phyloP scores from a whole-genome alignment of 2,329 filamentous ascomycete genomes.

The Cytospora piceae region DNA sequence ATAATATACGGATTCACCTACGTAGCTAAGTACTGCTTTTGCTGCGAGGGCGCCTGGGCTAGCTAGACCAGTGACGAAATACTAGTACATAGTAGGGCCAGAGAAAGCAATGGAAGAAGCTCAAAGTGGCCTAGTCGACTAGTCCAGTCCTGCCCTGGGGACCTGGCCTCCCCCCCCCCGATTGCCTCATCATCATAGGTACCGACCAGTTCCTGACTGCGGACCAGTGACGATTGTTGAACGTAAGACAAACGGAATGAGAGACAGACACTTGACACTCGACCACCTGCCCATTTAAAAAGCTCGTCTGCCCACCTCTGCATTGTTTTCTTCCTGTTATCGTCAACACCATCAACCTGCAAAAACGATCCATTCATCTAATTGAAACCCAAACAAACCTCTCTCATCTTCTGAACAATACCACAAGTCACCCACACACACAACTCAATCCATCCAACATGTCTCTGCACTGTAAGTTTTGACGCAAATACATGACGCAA shows the following conservation, averaged over 20 bases:
- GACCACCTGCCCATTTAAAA: slow-evolving; percentile 20
- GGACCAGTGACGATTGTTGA: slow-evolving; percentile 28
- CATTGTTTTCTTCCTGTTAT: neutral
- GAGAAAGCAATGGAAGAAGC: slow-evolving; percentile 3
- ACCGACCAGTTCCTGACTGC: slow-evolving; percentile 14
- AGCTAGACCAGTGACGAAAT: slow-evolving; percentile 29
- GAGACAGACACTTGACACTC: slow-evolving; percentile 6
- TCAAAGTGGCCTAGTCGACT: slow-evolving; percentile 9
- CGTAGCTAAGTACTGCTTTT: neutral
- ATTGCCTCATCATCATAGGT: slow-evolving; percentile 28
- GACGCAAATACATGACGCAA: neutral
- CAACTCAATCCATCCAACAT: slow-evolving; percentile 41
- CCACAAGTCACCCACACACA: slow-evolving; percentile 4
- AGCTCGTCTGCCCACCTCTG: slow-evolving; percentile 10
- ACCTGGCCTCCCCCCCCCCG: neutral
- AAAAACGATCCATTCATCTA: slow-evolving; percentile 1
- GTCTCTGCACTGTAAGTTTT: slow-evolving; percentile 62
- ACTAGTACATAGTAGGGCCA: neutral
- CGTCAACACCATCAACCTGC: slow-evolving; percentile 13
- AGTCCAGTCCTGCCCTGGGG: slow-evolving; percentile 10
- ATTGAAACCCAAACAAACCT: neutral
- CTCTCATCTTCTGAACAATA: neutral
- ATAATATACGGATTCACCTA: neutral
- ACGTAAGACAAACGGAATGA: slow-evolving; percentile 29
- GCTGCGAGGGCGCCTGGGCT: neutral